Percentiles rank a stretch among this genome's conserved stretches.
Evolutionary conservation across 306 rosid genomes (phyloP).

Genomic region (Lathyrus sativus): DNA sequence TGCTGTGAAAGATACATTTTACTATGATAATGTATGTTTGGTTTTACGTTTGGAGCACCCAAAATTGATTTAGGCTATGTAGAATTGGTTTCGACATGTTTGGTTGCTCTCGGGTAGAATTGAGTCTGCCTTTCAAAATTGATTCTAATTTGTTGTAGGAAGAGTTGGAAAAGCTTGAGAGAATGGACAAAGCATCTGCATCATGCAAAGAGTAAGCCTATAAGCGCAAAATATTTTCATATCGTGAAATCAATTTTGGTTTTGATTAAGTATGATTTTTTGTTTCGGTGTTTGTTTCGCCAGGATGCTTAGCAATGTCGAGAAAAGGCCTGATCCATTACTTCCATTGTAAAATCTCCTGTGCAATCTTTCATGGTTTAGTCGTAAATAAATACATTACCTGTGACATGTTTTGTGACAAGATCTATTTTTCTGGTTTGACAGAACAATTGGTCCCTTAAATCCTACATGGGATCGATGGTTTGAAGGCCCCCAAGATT

Average conservation of each 20-base stretch:
- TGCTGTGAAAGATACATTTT: slow-evolving; percentile 12
- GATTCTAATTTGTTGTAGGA: slow-evolving; percentile 52
- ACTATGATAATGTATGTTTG: not conserved
- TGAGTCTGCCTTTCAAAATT: too few relatives aligned
- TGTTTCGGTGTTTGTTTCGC: slow-evolving; percentile 12
- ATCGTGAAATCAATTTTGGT: not conserved
- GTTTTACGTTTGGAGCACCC: not conserved
- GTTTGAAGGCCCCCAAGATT: slow-evolving; percentile 93
- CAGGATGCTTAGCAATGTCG: slow-evolving; percentile 79
- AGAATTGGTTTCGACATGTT: too few relatives aligned
- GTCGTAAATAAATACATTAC: not conserved
- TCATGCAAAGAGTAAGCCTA: slow-evolving; percentile 81
- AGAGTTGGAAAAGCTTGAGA: slow-evolving; percentile 80
- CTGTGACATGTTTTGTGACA: not conserved
- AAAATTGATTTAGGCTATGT: too few relatives aligned
- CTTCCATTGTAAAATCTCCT: slow-evolving; percentile 66
- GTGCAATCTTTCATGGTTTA: not conserved
- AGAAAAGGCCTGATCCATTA: slow-evolving; percentile 86
- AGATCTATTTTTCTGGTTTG: slow-evolving; percentile 29
- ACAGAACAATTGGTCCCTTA: slow-evolving; percentile 77
- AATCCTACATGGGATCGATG: slow-evolving; percentile 90
- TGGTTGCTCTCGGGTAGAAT: too few relatives aligned
- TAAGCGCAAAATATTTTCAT: not conserved
- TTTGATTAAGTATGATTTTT: slow-evolving; percentile 3
- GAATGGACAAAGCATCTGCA: slow-evolving; percentile 69